These are phyloP conservation scores for Ustilago nuda DNA, from an alignment of 1,284 basidiomycete species.

Conservation along the genomic window DNA sequence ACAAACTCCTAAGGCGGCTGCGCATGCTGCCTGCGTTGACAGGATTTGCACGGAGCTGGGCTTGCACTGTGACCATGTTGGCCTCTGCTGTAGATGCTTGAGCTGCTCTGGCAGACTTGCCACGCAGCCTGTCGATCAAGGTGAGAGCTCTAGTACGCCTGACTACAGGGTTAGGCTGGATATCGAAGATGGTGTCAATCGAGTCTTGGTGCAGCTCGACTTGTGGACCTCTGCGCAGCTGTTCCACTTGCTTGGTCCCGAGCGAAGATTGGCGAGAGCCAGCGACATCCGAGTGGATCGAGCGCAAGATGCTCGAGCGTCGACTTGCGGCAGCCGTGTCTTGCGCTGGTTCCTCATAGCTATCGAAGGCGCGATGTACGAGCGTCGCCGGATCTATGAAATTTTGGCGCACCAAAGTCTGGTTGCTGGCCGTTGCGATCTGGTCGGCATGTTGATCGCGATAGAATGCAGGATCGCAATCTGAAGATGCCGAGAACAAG, in stretches of 20 bases:
- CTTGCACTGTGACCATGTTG: constrained; percentile 12
- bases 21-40: constrained; percentile 11
- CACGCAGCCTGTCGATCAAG: constrained; percentile 21
- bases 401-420: background rate
- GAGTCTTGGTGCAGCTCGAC: constrained; percentile 9
- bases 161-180: background rate
- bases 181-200: constrained; percentile 11
- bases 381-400: background rate
- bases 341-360: constrained; percentile 9
- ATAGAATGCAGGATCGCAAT: constrained; percentile 9
- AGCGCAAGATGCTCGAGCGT: constrained; percentile 10
- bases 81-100: constrained; percentile 9
- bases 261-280: constrained; percentile 6
- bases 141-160: constrained; percentile 17
- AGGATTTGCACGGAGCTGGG: background rate
- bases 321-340: constrained; percentile 1
- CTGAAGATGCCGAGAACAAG: constrained; percentile 12
- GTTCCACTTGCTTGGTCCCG: constrained; percentile 15
- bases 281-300: constrained; percentile 10
- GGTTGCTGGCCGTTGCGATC: background rate
- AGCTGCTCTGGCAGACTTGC: background rate
- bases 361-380: constrained; percentile 15
- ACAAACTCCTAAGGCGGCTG: constrained; percentile 11
- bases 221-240: constrained; percentile 14
- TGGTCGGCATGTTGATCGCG: background rate